These are phyloP conservation scores for Phytophthora tubulina DNA, from an alignment of 352 stramenopile genomes.

Conservation along the genomic window DNA sequence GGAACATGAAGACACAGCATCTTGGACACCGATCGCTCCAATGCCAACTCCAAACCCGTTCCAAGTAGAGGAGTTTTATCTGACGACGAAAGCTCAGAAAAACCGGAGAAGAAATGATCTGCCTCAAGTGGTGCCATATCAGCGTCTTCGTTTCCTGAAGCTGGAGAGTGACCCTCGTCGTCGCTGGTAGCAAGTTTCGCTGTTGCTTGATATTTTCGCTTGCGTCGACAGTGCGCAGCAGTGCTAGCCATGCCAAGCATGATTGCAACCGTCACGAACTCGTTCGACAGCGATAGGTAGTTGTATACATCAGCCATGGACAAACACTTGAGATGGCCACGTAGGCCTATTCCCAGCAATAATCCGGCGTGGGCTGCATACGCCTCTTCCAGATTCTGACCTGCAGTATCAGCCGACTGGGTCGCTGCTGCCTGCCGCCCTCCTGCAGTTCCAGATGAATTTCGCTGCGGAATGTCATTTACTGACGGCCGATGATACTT, in stretches of 20 bases:
- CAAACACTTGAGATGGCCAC: slow-evolving; percentile 95
- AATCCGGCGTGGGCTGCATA: slow-evolving; percentile 95
- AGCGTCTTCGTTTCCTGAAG: slow-evolving; percentile 17
- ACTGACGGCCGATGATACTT: slow-evolving; percentile 95
- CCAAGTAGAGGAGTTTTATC: slow-evolving; percentile 52
- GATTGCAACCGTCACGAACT: slow-evolving; percentile 96
- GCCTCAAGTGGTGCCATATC: slow-evolving; percentile 29
- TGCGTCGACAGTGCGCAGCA: slow-evolving; percentile 87
- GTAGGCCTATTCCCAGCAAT: slow-evolving; percentile 95
- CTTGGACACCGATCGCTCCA: slow-evolving; percentile 95
- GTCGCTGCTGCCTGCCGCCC: slow-evolving; percentile 24
- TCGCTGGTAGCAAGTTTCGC: slow-evolving; percentile 7
- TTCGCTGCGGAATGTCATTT: slow-evolving; percentile 31
- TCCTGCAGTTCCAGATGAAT: slow-evolving; percentile 11
- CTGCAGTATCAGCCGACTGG: slow-evolving; percentile 31
- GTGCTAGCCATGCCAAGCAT: slow-evolving; percentile 97
- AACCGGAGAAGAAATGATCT: slow-evolving; percentile 35
- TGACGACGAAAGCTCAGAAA: slow-evolving; percentile 36
- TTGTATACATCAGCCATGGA: slow-evolving; percentile 99
- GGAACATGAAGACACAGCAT: slow-evolving; percentile 99
- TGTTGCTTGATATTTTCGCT: slow-evolving; percentile 39
- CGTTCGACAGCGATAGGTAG: slow-evolving; percentile 96
- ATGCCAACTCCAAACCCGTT: slow-evolving; percentile 62
- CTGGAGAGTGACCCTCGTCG: neutral
- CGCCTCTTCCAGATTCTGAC: slow-evolving; percentile 73